Evolutionary conservation across 495 filamentous ascomycete genomes (phyloP), one percentile per base, ranked within the genome.

Genomic region (Pseudevernia furfuracea): DNA sequence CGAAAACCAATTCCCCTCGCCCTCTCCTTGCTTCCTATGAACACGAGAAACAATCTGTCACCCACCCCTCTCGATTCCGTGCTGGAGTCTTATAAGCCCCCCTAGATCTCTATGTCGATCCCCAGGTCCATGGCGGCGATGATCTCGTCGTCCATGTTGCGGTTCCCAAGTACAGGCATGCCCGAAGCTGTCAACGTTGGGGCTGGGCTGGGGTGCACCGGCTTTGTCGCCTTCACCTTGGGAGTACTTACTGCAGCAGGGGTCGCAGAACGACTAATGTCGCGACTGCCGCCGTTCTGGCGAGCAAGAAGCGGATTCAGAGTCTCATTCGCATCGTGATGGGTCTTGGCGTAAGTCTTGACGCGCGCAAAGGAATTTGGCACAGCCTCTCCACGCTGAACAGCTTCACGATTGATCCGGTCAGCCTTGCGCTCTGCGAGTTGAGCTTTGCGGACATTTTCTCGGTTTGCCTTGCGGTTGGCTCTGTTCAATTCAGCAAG

Each of bases 401-500:
- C 72, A 21, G 80, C 83, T 68, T 86, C 80, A 36, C 85, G 81
- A 25, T 66, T 53, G 21, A 69, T 52, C 3, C 65, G 61, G n/a
- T 82, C 81, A 15, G 81, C 81, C 49, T 82, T 82, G 21, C 86
- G 80, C 78, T 97, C 93, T 66, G 84, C 84, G 30, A 94, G 76
- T 73, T 96, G 89, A 9, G 92, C 92, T 73, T 88, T 87, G 59
- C 92, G 90, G 11, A 96, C 86, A 28, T 87, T 84, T 67, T 95
- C 89, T 21, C 83, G 80, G 70, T 96, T 96, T 66, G 84, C 81
- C 60, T 84, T 84, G 56, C 91, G 88, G 76, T 94, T 94, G 68
- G 85, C 83, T 4, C 80, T 74, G 74, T 96, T 97, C 70, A 93
- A 71, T 48, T 84, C 78, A 19, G 87, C 86, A 12, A 96, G 80